A percentile compares a stretch with the other conserved stretches of the same genome.
phyloP scores from a whole-genome alignment of 2,329 filamentous ascomycete genomes.

The Talaromyces sp. region DNA sequence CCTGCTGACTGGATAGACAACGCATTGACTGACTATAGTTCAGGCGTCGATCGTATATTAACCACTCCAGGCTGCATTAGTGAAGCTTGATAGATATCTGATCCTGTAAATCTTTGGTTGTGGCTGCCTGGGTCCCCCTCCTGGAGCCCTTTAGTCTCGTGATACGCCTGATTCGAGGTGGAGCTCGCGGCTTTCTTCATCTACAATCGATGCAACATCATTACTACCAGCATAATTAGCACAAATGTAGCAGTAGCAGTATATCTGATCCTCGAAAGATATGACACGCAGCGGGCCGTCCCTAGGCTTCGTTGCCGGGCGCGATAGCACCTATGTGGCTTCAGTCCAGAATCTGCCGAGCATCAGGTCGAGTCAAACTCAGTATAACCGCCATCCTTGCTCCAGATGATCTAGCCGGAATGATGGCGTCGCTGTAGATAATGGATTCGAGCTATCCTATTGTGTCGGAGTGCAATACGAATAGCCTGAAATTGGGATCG shows the following conservation, averaged over 20 bases:
- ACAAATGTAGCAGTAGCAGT: background rate
- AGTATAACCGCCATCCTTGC: background rate
- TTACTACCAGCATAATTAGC: background rate
- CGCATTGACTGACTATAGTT: background rate
- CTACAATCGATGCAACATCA: slow-evolving; percentile 12
- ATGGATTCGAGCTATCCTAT: background rate
- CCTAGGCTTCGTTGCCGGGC: background rate
- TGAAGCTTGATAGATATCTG: slow-evolving; percentile 4
- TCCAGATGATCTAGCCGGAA: background rate
- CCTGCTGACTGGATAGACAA: background rate
- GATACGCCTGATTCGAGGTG: background rate
- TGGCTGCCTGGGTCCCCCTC: background rate
- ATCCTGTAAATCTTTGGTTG: background rate
- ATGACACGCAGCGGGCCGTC: slow-evolving; percentile 1
- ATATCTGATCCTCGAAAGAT: background rate
- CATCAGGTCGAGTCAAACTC: background rate
- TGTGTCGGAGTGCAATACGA: background rate
- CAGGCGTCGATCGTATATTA: background rate
- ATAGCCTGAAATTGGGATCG: background rate
- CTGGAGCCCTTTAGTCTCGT: background rate
- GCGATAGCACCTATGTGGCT: background rate
- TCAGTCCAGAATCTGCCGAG: background rate
- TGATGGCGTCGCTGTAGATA: background rate
- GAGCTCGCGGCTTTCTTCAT: background rate
- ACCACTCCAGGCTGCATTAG: background rate